phyloP scores from a whole-genome alignment of 2,329 filamentous ascomycete genomes.

The Diaporthe destruens region DNA sequence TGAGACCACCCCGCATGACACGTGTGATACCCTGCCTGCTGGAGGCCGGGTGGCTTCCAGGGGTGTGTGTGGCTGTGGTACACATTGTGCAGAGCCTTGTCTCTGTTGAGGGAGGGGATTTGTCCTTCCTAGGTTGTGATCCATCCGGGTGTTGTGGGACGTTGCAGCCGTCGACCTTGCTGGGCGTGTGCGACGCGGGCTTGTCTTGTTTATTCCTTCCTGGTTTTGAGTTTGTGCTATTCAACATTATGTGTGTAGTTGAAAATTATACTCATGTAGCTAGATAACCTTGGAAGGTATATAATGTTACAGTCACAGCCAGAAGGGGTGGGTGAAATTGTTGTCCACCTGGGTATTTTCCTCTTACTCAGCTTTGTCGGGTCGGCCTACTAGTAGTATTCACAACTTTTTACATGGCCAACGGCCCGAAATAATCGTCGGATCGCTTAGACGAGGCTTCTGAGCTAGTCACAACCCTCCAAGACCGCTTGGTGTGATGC shows the following conservation, averaged over 20 bases:
- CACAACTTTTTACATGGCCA: no score
- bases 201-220: no score
- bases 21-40: slow-evolving; percentile 3
- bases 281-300: no score
- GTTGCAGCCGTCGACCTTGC: slow-evolving; percentile 3
- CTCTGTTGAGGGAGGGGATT: not conserved
- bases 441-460: no score
- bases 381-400: no score
- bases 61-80: not conserved
- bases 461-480: no score
- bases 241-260: not conserved
- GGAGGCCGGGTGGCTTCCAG: slow-evolving; percentile 1
- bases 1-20: not conserved
- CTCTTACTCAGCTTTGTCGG: no score
- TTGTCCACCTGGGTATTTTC: no score
- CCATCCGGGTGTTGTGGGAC: not conserved
- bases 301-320: no score
- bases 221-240: not conserved
- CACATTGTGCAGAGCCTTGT: not conserved
- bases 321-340: no score
- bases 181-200: slow-evolving; percentile 1
- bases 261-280: no score
- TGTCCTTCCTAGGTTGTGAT: not conserved
- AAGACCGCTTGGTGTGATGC: not conserved
- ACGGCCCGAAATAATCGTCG: no score